A percentile compares a stretch with the other conserved stretches of the same genome.
phyloP scores from a whole-genome alignment of 2,329 filamentous ascomycete genomes.

The Neobulgaria alba region DNA sequence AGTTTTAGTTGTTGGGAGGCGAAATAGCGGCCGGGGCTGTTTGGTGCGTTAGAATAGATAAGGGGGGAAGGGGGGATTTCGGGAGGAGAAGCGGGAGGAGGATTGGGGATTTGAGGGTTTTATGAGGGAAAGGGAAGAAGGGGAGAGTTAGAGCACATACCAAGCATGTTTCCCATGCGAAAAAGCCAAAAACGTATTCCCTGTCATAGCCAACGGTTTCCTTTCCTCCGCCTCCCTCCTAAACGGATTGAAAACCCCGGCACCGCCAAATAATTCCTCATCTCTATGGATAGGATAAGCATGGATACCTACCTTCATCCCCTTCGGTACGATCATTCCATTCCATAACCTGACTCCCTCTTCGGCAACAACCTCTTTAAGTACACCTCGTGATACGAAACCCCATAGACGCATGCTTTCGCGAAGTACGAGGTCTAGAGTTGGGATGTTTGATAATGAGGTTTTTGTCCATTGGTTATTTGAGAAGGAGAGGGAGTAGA shows the following conservation, averaged over 20 bases:
- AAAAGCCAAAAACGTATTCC: slow-evolving; percentile 21
- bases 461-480: slow-evolving; percentile 34
- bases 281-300: slow-evolving; percentile 18
- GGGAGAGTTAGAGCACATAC: slow-evolving; percentile 11
- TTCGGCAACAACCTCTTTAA: slow-evolving; percentile 24
- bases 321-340: slow-evolving; percentile 28
- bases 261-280: slow-evolving; percentile 12
- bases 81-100: background rate
- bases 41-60: slow-evolving; percentile 1
- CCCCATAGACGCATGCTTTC: slow-evolving; percentile 35
- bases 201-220: slow-evolving; percentile 21
- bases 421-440: slow-evolving; percentile 34
- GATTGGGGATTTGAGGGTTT: too few relatives aligned
- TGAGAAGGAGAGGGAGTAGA: slow-evolving; percentile 23
- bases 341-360: slow-evolving; percentile 39
- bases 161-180: slow-evolving; percentile 27
- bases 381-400: slow-evolving; percentile 20
- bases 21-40: slow-evolving; percentile 21
- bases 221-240: slow-evolving; percentile 11
- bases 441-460: slow-evolving; percentile 31
- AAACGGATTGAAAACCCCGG: slow-evolving; percentile 13
- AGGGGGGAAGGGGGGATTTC: slow-evolving; percentile 7
- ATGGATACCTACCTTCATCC: slow-evolving; percentile 30
- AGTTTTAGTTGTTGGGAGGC: slow-evolving; percentile 21
- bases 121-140: background rate